Evolutionary conservation across 148 eudicot genomes (phyloP).

Genomic region (Rhododendron kiyosumense): DNA sequence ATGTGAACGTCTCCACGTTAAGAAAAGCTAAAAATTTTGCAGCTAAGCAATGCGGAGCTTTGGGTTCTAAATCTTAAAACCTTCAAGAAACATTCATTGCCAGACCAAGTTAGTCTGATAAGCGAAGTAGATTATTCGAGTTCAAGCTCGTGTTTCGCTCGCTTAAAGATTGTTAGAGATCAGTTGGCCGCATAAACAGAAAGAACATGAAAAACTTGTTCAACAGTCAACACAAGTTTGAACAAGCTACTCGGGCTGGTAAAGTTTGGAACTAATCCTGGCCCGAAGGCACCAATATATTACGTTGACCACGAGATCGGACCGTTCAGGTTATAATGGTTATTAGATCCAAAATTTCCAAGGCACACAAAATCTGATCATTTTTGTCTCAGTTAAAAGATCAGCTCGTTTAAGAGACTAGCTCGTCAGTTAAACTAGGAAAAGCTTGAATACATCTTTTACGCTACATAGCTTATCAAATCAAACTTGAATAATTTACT

Average conservation of each 20-base stretch:
- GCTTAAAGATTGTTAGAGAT: neutral
- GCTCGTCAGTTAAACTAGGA: neutral
- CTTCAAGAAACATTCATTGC: neutral
- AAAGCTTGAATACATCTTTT: neutral
- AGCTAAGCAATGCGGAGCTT: neutral
- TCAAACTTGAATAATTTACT: neutral
- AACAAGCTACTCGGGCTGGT: neutral
- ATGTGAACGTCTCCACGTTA: too few relatives aligned
- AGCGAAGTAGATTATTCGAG: neutral
- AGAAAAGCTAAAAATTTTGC: too few relatives aligned
- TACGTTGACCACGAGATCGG: neutral
- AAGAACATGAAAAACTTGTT: neutral
- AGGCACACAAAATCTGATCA: neutral
- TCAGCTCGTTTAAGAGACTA: neutral
- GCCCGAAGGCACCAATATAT: too few relatives aligned
- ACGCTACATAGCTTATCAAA: neutral
- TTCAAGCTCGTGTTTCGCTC: neutral
- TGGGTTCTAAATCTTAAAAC: neutral
- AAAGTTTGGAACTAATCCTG: too few relatives aligned
- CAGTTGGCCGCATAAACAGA: neutral
- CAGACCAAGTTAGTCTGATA: neutral
- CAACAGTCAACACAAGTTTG: neutral
- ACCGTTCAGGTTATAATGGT: too few relatives aligned
- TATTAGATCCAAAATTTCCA: too few relatives aligned
- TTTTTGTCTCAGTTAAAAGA: neutral